These are phyloP conservation scores for Aspergillus sp. DNA, from an alignment of 2,329 filamentous ascomycete genomes.

Conservation along the genomic window DNA sequence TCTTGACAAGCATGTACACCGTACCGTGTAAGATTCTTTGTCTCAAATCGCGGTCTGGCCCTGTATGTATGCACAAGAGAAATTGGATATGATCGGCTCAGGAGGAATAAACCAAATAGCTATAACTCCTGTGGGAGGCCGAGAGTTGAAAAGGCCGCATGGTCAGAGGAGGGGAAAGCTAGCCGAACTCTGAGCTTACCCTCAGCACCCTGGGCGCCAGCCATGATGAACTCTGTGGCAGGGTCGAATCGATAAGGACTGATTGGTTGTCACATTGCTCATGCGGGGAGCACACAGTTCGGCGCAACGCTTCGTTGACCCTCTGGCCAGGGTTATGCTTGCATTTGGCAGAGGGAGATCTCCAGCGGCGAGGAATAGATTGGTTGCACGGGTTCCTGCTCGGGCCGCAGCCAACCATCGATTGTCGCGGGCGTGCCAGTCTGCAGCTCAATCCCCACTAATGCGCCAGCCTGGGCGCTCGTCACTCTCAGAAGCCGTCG, in stretches of 20 bases:
- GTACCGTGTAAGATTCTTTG: background rate
- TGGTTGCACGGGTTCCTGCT: constrained; percentile 11
- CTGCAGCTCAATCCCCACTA: constrained; percentile 15
- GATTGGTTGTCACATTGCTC: constrained; percentile 15
- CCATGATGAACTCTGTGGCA: constrained; percentile 1
- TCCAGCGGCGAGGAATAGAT: constrained; percentile 1
- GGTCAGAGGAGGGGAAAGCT: constrained; percentile 8
- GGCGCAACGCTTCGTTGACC: background rate
- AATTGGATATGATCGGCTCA: constrained; percentile 9
- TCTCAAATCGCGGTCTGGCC: background rate
- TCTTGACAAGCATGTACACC: background rate
- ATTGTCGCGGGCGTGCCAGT: constrained; percentile 2
- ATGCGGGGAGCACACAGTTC: constrained; percentile 10
- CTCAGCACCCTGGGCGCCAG: constrained; percentile 8
- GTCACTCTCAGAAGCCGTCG: constrained; percentile 12
- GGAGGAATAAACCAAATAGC: constrained; percentile 1
- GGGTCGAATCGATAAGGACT: background rate
- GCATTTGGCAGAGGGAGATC: constrained; percentile 5
- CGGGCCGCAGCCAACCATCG: constrained; percentile 8
- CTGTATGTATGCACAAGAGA: background rate
- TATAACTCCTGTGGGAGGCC: constrained; percentile 1
- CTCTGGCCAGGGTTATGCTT: background rate
- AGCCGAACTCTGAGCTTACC: constrained; percentile 5
- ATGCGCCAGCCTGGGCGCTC: constrained; percentile 12
- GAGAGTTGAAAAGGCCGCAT: constrained; percentile 4